These are phyloP conservation scores for Phytophthora colocasiae DNA, from an alignment of 352 stramenopile species.

Conservation along the genomic window DNA sequence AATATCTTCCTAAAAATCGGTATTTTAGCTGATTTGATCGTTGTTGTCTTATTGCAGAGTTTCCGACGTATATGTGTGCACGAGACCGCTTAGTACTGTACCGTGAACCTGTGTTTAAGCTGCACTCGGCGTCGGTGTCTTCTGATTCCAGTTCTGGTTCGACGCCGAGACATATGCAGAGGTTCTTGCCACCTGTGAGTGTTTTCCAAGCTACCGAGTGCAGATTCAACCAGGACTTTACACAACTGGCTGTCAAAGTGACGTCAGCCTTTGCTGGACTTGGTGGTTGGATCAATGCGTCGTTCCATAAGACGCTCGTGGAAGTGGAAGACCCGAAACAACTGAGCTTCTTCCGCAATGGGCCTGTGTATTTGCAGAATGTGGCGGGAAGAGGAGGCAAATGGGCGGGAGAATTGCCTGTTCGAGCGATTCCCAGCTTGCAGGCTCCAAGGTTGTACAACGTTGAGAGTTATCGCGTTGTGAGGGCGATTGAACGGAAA, in stretches of 20 bases:
- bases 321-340: slow-evolving; percentile 62
- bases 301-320: slow-evolving; percentile 55
- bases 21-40: slow-evolving; percentile 1
- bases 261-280: slow-evolving; percentile 65
- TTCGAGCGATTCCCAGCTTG: slow-evolving; percentile 68
- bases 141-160: not conserved
- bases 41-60: slow-evolving; percentile 35
- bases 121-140: slow-evolving; percentile 33
- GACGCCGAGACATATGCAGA: slow-evolving; percentile 41
- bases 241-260: slow-evolving; percentile 70
- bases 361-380: slow-evolving; percentile 71
- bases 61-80: slow-evolving; percentile 68
- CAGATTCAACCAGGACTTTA: slow-evolving; percentile 77
- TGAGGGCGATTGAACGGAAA: slow-evolving; percentile 66
- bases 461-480: slow-evolving; percentile 63
- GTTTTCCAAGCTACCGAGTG: slow-evolving; percentile 76
- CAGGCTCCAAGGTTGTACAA: slow-evolving; percentile 61
- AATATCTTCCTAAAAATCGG: not conserved
- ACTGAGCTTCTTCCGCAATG: slow-evolving; percentile 33
- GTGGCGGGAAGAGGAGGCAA: slow-evolving; percentile 63
- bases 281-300: slow-evolving; percentile 72
- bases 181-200: slow-evolving; percentile 67
- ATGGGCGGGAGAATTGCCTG: slow-evolving; percentile 64
- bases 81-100: slow-evolving; percentile 58
- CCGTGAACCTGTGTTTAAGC: slow-evolving; percentile 56